Conservation (phyloP, 768 basidiomycete species). For the Mycena rebaudengoi region DNA sequence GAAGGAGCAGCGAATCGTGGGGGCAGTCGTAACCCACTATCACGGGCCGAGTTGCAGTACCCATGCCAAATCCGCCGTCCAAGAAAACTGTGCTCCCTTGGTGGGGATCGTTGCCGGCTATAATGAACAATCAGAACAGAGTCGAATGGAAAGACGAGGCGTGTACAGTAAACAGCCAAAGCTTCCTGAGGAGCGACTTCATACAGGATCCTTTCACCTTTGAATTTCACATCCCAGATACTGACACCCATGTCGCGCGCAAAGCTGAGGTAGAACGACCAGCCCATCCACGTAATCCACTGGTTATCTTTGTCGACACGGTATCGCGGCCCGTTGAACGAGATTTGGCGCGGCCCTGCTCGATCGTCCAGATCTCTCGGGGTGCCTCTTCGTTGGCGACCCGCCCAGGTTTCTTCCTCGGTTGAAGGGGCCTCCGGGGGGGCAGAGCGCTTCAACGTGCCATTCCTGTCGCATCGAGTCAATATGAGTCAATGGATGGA, state of each 20-base stretch:
- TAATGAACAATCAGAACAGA: background rate
- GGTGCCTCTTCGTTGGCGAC: conserved; percentile 48
- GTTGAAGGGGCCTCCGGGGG: conserved; percentile 38
- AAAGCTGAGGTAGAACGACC: conserved; percentile 68
- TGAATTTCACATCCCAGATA: conserved; percentile 67
- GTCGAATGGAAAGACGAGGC: background rate
- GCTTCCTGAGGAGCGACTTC: conserved; percentile 71
- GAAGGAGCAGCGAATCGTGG: conserved; percentile 65
- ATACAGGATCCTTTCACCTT: conserved; percentile 67
- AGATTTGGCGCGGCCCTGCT: conserved; percentile 70
- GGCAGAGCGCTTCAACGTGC: conserved; percentile 55
- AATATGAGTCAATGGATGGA: background rate
- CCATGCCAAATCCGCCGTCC: conserved; percentile 73
- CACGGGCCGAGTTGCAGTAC: conserved; percentile 61
- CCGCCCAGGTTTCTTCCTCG: conserved; percentile 53
- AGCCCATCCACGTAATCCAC: conserved; percentile 76
- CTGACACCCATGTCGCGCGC: conserved; percentile 73
- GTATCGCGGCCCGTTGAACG: conserved; percentile 67
- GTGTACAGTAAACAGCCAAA: conserved; percentile 62
- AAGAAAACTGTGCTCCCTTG: conserved; percentile 70
- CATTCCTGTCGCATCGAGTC: conserved; percentile 37
- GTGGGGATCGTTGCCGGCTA: conserved; percentile 68
- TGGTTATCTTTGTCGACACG: conserved; percentile 59
- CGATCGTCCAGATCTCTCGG: conserved; percentile 68
- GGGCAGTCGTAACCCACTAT: conserved; percentile 77